Evolutionary conservation across 495 filamentous ascomycete genomes (phyloP), one percentile per base, ranked within the genome.

Genomic region (Xylaria cubensis): DNA sequence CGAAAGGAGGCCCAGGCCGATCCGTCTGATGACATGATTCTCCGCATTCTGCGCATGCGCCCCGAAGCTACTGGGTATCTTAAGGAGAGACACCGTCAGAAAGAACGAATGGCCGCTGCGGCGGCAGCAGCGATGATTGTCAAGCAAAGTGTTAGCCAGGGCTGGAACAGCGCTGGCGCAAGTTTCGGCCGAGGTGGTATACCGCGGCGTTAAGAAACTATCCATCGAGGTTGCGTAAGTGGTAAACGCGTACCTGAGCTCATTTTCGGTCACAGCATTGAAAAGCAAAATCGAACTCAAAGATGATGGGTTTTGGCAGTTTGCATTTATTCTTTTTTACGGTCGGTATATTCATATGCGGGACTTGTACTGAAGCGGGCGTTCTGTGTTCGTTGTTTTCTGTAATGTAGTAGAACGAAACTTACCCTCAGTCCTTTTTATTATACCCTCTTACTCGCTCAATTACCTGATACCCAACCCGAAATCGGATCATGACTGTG

Each of bases 21-120:
- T 74, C 95, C 97, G 9, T 97, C 92, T 79, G 96, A 99, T 79
- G 96, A 99, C 79, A 98, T 98, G 93, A 98, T 99, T 72, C 82
- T 99, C 50, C 88, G 96, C 17, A 98, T 99, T 72, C 80, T 99
- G 74, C 89, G 96, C 62, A 99, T 99, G 96, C 86, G 96, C 62
- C 94, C 95, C 19, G 96, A 98, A 84, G 97, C 96, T n/a, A 89
- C 90, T 51, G 83, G 88, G 48, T 99, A 99, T 83, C 84, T 99
- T 64, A 92, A 91, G 67, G 95, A 98, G 80, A 85, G 96, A 26
- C 95, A 93, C 78, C 88, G 97, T 70, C 96, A 99, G 83, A 95
- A 95, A 84, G 96, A 98, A 84, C 85, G 95, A 75, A 88, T 98
- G 76, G 94, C 94, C 6, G 96, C 95, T 0, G 88, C 93, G 0